phyloP scores from a whole-genome alignment of 2,329 filamentous ascomycete genomes.

The Sporothrix mexicana region DNA sequence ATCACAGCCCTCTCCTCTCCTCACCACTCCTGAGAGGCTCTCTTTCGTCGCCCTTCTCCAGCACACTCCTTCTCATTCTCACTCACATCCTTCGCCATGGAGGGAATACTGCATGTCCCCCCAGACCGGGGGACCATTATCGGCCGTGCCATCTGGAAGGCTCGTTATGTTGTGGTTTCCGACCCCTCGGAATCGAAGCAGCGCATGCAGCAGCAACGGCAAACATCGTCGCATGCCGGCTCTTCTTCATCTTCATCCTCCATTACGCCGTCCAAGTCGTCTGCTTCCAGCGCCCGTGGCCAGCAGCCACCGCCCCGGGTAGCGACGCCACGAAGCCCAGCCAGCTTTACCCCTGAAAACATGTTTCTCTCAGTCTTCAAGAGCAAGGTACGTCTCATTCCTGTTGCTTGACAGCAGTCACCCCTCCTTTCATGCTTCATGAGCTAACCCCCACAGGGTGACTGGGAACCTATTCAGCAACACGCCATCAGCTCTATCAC shows the following conservation, averaged over 20 bases:
- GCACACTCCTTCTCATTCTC: background rate
- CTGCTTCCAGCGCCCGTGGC: constrained; percentile 38
- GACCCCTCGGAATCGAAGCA: constrained; percentile 46
- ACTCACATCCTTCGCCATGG: constrained; percentile 47
- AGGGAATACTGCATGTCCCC: constrained; percentile 56
- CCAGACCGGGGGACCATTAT: constrained; percentile 60
- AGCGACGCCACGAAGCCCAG: constrained; percentile 45
- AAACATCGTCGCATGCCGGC: constrained; percentile 24
- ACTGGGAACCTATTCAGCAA: constrained; percentile 60
- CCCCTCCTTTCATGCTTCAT: background rate
- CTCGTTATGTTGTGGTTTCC: constrained; percentile 66
- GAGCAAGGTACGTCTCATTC: constrained; percentile 52
- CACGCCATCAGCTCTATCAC: constrained; percentile 58
- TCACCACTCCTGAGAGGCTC: constrained; percentile 16
- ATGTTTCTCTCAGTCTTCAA: constrained; percentile 63
- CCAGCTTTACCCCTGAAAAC: constrained; percentile 46
- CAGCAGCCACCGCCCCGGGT: constrained; percentile 29
- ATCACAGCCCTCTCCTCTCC: constrained; percentile 2
- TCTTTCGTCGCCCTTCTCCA: background rate
- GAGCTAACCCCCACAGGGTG: constrained; percentile 50
- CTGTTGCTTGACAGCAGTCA: background rate
- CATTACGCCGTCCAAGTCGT: constrained; percentile 44
- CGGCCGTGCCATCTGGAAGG: constrained; percentile 60
- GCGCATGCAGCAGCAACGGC: constrained; percentile 25
- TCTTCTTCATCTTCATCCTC: constrained; percentile 22